Evolutionary conservation across 2,329 filamentous ascomycete genomes (phyloP), one percentile per base, ranked within the genome.

Genomic region (Chalaropsis thielavioides): DNA sequence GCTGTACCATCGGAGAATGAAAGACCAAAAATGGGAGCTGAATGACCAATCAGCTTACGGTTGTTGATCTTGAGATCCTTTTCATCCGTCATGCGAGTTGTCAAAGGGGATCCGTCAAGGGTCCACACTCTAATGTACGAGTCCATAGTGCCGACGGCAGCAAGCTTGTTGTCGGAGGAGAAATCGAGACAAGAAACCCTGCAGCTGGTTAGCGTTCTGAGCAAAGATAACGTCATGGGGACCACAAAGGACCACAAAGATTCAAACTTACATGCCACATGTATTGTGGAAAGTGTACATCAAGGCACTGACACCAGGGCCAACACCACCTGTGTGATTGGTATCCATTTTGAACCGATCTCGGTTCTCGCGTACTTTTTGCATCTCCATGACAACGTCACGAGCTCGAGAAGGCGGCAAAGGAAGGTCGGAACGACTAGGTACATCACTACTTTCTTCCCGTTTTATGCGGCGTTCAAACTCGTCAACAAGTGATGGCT

Each of bases 271-370:
- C 90, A 85, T 88, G 74, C 95, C 91, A 68, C 91, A 86, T 0
- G 90, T 95, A 74, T 99, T 99, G 78, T 99, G 94, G 72, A 97
- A 96, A 0, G 94, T 99, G 73, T 95, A 96, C 89, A 97, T 97
- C 78, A 90, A 94, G 27, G 95, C 87, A 71, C 91, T 95, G 67
- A 96, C 81, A 31, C 86, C 86, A 64, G 90, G 84, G 15, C 92
- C 90, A 62, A 92, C 82, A 8, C 92, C 92, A 17, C 90, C 89
- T 13, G 89, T 92, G 41, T 88, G 84, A n/a, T 38, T 58, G 22
- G 86, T 84, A 67, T 95, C 89, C 66, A 97, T 92, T 72, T 85
- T 88, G 74, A 96, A 95, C 19, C 92, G 83, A 71, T 97, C 92
- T 24, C 94, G 85, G 71, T 95, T 90, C 74, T 99, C 94, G 69